Evolutionary conservation across 305 asterid species (phyloP).

Genomic region (Petunia hybrid): DNA sequence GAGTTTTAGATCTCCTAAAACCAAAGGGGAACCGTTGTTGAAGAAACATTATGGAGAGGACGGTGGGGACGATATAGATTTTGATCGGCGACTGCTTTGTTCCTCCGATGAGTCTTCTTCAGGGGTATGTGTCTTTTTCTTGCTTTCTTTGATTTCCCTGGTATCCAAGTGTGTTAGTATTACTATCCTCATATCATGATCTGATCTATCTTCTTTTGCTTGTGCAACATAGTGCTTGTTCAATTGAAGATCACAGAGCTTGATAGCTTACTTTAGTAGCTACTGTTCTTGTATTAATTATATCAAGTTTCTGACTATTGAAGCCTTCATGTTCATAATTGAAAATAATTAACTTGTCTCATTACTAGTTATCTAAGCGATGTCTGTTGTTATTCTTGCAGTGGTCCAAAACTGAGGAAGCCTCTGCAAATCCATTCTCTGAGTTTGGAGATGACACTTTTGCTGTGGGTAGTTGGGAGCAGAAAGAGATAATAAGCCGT

Average conservation of each 20-base stretch:
- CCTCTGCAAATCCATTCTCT: constrained; percentile 40
- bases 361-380: background rate
- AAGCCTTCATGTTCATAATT: background rate
- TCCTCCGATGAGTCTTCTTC: constrained; percentile 67
- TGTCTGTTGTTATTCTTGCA: constrained; percentile 29
- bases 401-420: constrained; percentile 46
- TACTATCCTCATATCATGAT: background rate
- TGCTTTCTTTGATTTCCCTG: constrained; percentile 14
- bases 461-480: constrained; percentile 76
- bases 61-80: constrained; percentile 92
- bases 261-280: constrained; percentile 16
- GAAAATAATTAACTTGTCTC: background rate
- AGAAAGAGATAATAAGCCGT: constrained; percentile 69
- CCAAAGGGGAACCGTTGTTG: constrained; percentile 77
- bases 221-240: background rate
- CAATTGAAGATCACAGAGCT: background rate
- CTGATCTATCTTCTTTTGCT: constrained; percentile 1
- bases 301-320: background rate
- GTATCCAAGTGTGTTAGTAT: background rate
- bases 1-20: constrained; percentile 69
- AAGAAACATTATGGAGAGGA: constrained; percentile 74
- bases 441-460: constrained; percentile 74
- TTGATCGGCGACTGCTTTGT: constrained; percentile 80
- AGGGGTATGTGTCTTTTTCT: constrained; percentile 3
- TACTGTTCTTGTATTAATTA: background rate